Evolutionary conservation across 176 grass and related monocot genomes (phyloP).

Genomic region (Hyparrhenia diplandra): DNA sequence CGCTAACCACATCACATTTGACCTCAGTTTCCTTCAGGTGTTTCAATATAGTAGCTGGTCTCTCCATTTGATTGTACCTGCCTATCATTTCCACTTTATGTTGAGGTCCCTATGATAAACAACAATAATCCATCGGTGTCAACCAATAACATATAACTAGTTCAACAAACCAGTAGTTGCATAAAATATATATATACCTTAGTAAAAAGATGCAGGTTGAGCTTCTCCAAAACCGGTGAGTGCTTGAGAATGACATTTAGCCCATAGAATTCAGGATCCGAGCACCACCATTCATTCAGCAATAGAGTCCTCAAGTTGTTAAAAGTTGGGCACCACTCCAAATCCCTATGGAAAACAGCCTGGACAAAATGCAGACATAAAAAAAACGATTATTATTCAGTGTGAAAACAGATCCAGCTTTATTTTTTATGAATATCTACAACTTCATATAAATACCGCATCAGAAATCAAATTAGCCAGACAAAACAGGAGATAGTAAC

Average conservation of each 20-base stretch:
- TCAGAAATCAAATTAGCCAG: not conserved
- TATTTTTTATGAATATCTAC: not conserved
- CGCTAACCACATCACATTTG: not conserved
- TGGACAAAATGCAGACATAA: not conserved
- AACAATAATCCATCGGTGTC: not conserved
- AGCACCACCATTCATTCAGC: not conserved
- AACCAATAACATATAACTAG: not conserved
- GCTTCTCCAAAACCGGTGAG: not conserved
- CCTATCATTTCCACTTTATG: not conserved
- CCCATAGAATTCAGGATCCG: not conserved
- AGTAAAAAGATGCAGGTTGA: not conserved
- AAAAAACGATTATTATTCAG: not conserved
- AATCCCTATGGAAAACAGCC: not conserved
- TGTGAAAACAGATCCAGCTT: not conserved
- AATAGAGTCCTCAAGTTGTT: not conserved
- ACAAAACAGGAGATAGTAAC: too few relatives aligned
- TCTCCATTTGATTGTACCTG: not conserved
- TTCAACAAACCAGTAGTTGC: not conserved
- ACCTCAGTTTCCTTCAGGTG: slow-evolving; percentile 17
- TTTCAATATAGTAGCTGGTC: not conserved
- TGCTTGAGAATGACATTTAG: not conserved
- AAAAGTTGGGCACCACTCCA: not conserved
- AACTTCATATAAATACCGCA: too few relatives aligned
- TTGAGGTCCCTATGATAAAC: not conserved
- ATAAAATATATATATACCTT: not conserved